A percentile compares a stretch with the other conserved stretches of the same genome.
phyloP scores from a whole-genome alignment of 1,284 basidiomycete species.

The Puccinia hordei region DNA sequence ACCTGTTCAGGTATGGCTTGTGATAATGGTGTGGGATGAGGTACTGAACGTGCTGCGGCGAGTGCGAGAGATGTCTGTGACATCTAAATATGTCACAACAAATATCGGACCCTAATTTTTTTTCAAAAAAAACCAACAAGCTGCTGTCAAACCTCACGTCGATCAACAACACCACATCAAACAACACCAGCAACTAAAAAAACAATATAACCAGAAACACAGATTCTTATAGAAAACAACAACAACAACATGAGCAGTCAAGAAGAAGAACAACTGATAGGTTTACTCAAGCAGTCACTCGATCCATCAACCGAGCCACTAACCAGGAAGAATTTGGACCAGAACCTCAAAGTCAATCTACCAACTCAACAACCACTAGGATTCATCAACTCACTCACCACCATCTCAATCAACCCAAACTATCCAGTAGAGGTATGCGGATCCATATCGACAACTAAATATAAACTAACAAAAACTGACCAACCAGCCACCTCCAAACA shows the following conservation, averaged over 20 bases:
- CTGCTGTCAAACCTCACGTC: no score
- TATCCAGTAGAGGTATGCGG: slow-evolving; percentile 1
- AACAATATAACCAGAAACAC: no score
- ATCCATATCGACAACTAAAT: background rate
- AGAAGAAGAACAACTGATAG: background rate
- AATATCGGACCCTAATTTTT: no score
- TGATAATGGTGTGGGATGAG: no score
- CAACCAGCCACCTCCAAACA: background rate
- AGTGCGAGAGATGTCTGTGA: no score
- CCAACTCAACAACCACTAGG: background rate
- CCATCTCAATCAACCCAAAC: background rate
- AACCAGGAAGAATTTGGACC: background rate
- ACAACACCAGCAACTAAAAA: no score
- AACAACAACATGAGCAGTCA: background rate
- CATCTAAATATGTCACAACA: no score
- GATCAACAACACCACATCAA: no score
- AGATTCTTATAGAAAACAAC: no score
- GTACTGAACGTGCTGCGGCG: no score
- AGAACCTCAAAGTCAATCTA: background rate
- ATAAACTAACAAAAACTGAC: background rate
- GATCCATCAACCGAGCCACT: background rate
- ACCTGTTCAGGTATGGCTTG: no score
- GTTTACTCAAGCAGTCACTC: slow-evolving; percentile 5
- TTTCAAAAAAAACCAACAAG: no score
- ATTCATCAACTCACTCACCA: slow-evolving; percentile 17